Conservation (phyloP, 768 basidiomycete species). For the Lentinula detonsa region DNA sequence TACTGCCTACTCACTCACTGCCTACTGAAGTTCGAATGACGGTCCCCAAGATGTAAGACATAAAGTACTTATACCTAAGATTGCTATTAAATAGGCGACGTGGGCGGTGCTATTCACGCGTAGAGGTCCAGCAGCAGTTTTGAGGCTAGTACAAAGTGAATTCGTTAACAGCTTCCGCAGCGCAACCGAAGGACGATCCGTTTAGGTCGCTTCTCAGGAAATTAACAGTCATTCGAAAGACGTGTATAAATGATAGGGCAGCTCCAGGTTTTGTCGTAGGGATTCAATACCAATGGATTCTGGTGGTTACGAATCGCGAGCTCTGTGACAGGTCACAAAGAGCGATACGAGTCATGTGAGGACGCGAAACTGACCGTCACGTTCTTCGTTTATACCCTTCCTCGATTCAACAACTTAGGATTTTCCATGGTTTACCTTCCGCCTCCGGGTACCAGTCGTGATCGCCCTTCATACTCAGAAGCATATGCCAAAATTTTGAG, state of each 20-base stretch:
- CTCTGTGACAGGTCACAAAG: no score
- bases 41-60: not conserved
- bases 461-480: conserved; percentile 54
- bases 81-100: not conserved
- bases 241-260: no score
- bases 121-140: not conserved
- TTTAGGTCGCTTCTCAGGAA: not conserved
- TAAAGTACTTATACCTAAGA: not conserved
- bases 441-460: conserved; percentile 52
- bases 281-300: no score
- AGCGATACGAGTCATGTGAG: not conserved
- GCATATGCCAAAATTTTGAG: conserved; percentile 72
- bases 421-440: conserved; percentile 58
- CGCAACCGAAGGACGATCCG: not conserved
- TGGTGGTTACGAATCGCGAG: no score
- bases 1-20: not conserved
- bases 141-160: no score
- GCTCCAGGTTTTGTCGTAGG: no score
- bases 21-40: not conserved
- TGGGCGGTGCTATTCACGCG: not conserved
- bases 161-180: not conserved
- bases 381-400: not conserved
- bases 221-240: no score
- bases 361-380: not conserved
- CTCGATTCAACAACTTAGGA: not conserved